A percentile compares a stretch with the other conserved stretches of the same genome.
These are phyloP conservation scores for Sporothrix phasma DNA, from an alignment of 2,329 filamentous ascomycete species.

Conservation along the genomic window DNA sequence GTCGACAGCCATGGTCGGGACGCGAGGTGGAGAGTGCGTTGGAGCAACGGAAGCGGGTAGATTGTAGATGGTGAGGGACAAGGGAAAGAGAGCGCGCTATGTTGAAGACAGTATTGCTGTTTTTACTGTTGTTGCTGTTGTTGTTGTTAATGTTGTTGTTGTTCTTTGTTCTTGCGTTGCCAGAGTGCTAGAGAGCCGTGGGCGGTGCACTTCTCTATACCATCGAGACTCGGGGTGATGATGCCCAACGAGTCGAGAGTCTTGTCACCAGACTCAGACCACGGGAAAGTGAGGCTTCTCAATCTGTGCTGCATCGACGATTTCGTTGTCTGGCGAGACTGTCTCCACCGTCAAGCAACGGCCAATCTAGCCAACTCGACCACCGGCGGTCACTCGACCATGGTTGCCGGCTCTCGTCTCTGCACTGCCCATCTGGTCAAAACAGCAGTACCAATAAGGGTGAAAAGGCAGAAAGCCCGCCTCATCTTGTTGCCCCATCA, in stretches of 20 bases:
- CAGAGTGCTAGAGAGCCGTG: neutral
- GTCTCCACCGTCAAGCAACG: too few relatives aligned
- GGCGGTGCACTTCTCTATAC: neutral
- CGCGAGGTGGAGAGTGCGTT: too few relatives aligned
- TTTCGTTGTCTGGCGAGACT: neutral
- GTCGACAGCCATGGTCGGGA: slow-evolving; percentile 8
- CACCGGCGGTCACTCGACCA: neutral
- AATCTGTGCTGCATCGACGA: neutral
- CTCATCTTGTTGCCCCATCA: neutral
- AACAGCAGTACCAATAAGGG: neutral
- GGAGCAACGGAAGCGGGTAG: neutral
- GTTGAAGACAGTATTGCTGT: too few relatives aligned
- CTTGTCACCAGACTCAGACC: neutral
- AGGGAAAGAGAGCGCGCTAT: neutral
- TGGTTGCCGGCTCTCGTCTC: neutral
- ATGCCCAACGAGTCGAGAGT: neutral
- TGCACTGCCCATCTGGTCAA: neutral
- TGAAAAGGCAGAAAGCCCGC: neutral
- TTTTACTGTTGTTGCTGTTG: too few relatives aligned
- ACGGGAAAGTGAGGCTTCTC: neutral
- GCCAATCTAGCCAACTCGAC: neutral
- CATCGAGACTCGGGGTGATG: neutral
- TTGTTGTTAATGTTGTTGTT: too few relatives aligned
- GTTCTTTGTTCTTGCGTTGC: neutral
- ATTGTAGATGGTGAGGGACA: neutral